Evolutionary conservation across 495 filamentous ascomycete genomes (phyloP).

Genomic region (Gamarada debralockiae): DNA sequence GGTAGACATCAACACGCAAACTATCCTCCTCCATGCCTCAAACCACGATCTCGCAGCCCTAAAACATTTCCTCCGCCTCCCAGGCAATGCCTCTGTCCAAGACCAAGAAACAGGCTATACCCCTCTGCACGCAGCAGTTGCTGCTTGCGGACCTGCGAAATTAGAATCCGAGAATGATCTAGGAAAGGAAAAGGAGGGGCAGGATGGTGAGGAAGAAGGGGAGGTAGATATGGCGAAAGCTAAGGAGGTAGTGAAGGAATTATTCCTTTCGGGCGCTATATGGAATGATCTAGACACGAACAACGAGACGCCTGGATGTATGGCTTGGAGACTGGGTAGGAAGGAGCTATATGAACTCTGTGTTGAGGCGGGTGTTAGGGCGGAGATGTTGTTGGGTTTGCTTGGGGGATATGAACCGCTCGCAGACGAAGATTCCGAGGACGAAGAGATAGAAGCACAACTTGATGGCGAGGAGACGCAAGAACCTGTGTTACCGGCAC

Average conservation of each 20-base stretch:
- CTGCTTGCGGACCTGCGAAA: conserved; percentile 60
- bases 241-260: conserved; percentile 62
- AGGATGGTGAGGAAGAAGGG: conserved; percentile 32
- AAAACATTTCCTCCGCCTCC: conserved; percentile 63
- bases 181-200: conserved; percentile 2
- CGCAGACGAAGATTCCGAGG: conserved; percentile 59
- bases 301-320: conserved; percentile 87
- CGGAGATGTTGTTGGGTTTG: conserved; percentile 76
- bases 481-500: background rate
- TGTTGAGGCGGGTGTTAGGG: conserved; percentile 88
- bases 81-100: conserved; percentile 67
- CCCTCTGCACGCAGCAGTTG: conserved; percentile 87
- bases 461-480: conserved; percentile 29
- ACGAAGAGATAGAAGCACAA: conserved; percentile 45
- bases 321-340: conserved; percentile 68
- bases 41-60: conserved; percentile 75
- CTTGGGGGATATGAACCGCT: conserved; percentile 76
- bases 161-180: background rate
- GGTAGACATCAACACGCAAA: conserved; percentile 40
- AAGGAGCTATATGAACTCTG: conserved; percentile 76
- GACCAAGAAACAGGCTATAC: conserved; percentile 83
- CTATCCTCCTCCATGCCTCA: conserved; percentile 75
- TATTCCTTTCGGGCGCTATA: conserved; percentile 85
- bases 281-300: conserved; percentile 92
- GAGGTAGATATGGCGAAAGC: conserved; percentile 49